These are phyloP conservation scores for Pelagophyceae sp. DNA, from an alignment of 352 stramenopile species.

Conservation along the genomic window DNA sequence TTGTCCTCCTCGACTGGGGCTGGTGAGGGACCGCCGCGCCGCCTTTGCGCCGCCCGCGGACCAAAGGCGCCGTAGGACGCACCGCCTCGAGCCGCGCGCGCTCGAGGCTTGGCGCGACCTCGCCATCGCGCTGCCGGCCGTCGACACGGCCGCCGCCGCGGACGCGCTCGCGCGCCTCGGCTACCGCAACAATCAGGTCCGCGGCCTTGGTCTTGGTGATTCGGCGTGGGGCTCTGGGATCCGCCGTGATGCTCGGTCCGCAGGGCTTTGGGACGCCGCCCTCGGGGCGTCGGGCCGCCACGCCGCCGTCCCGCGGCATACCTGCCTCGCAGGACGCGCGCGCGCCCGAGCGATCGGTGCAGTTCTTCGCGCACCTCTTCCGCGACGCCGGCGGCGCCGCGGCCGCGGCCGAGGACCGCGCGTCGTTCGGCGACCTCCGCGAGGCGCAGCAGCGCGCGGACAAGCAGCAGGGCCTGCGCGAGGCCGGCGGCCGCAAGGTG, in stretches of 20 bases:
- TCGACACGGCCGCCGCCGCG: neutral
- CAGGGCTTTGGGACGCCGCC: no score
- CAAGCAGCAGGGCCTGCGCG: neutral
- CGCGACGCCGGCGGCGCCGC: neutral
- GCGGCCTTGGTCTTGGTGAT: no score
- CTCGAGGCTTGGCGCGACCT: constrained; percentile 7
- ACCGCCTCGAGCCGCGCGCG: neutral
- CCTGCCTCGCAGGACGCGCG: constrained; percentile 13
- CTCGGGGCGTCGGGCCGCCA: no score
- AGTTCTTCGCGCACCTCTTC: neutral
- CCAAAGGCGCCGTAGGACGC: no score
- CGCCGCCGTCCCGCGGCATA: no score
- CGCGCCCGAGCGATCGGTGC: neutral
- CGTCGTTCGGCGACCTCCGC: neutral
- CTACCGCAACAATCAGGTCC: constrained; percentile 10
- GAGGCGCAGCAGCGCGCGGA: neutral
- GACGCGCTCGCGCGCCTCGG: neutral
- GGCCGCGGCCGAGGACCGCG: neutral
- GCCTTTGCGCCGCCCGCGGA: no score
- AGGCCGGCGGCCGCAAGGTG: neutral
- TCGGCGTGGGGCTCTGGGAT: no score
- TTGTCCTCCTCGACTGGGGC: constrained; percentile 9
- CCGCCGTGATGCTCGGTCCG: no score
- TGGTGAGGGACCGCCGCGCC: no score
- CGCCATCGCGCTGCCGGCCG: neutral